Evolutionary conservation across 176 grass and related monocot genomes (phyloP).

Genomic region (Olyra latifolia): DNA sequence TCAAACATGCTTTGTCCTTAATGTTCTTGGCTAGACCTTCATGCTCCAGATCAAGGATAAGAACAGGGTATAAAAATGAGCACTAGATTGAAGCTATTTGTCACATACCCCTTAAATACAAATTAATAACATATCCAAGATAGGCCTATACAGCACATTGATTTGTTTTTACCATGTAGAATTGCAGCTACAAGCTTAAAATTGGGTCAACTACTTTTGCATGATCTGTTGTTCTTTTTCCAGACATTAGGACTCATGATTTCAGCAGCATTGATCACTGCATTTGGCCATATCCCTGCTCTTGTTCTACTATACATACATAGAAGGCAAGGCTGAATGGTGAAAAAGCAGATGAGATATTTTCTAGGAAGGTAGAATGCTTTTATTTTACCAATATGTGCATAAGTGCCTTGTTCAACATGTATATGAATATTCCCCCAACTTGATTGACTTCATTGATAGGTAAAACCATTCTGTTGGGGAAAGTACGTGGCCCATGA

Average conservation of each 20-base stretch:
- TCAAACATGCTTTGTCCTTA: conserved; percentile 1
- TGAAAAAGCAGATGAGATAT: conserved; percentile 33
- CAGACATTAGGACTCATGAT: conserved; percentile 14
- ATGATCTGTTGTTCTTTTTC: neutral
- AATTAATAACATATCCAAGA: neutral
- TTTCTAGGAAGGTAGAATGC: conserved; percentile 8
- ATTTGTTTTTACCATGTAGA: neutral
- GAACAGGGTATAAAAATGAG: neutral
- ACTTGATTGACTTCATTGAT: conserved; percentile 8
- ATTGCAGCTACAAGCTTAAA: neutral
- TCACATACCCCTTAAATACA: neutral
- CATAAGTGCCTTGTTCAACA: conserved; percentile 3
- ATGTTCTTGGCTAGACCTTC: neutral
- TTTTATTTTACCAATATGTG: neutral
- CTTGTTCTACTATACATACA: neutral
- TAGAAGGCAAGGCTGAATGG: conserved; percentile 6
- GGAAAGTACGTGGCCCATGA: too few species aligned
- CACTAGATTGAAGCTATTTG: neutral
- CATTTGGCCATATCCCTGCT: neutral
- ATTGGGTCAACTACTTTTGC: neutral
- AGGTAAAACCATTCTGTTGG: too few species aligned
- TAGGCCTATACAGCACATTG: neutral
- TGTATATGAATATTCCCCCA: neutral
- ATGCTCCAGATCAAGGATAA: conserved; percentile 25
- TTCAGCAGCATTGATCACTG: neutral